Percentiles rank a stretch among this genome's conserved stretches.
Conservation (phyloP, 768 basidiomycete genomes). For the Boletus sensibilis region DNA sequence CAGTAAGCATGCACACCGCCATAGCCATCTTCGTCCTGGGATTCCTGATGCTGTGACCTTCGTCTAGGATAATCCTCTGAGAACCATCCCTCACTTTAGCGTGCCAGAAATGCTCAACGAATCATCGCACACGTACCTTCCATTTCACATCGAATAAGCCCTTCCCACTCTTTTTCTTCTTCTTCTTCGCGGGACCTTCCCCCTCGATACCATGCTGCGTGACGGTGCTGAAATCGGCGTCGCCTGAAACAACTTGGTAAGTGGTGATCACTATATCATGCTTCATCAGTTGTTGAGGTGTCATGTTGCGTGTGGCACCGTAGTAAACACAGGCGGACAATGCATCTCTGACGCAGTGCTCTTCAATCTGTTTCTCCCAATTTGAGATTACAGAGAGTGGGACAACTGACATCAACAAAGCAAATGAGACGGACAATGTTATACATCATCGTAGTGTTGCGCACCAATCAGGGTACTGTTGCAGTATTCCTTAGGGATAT, state of each 20-base stretch:
- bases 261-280: conserved; percentile 84
- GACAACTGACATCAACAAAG: conserved; percentile 47
- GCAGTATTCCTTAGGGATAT: conserved; percentile 53
- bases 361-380: conserved; percentile 82
- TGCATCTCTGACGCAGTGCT: conserved; percentile 59
- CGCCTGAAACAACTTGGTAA: conserved; percentile 68
- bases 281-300: conserved; percentile 55
- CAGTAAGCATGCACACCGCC: conserved; percentile 59
- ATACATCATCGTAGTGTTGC: background rate
- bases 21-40: conserved; percentile 81
- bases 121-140: conserved; percentile 54
- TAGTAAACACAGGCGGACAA: conserved; percentile 68
- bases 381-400: conserved; percentile 85
- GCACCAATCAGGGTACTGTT: conserved; percentile 78
- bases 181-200: conserved; percentile 43
- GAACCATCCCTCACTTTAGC: background rate
- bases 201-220: conserved; percentile 11
- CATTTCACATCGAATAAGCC: conserved; percentile 70
- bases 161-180: conserved; percentile 59
- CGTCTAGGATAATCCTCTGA: conserved; percentile 80
- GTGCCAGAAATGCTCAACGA: background rate
- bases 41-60: conserved; percentile 87
- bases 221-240: conserved; percentile 36
- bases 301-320: conserved; percentile 60
- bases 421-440: background rate